phyloP scores from a whole-genome alignment of 805 yeast genomes.

The Saccharomycopsis fermentans region DNA sequence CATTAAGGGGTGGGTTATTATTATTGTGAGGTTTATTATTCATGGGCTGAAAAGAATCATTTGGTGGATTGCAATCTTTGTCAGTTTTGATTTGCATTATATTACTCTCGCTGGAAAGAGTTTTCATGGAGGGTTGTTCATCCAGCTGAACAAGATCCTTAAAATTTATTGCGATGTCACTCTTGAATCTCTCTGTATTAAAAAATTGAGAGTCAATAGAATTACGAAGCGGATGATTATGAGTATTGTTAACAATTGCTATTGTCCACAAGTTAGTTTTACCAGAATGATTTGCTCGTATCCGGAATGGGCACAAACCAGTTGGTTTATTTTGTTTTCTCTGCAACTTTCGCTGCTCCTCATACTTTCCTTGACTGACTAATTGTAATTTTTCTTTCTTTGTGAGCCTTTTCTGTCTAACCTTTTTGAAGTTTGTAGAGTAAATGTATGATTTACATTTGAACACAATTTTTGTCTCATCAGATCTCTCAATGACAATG shows the following conservation, averaged over 20 bases:
- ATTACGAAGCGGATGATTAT: conserved; percentile 39
- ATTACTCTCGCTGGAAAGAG: neutral
- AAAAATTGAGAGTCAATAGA: conserved; percentile 7
- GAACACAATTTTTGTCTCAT: conserved; percentile 25
- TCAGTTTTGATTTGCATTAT: neutral
- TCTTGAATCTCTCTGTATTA: conserved; percentile 12
- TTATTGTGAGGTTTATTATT: neutral
- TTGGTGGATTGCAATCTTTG: neutral
- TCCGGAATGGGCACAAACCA: conserved; percentile 46
- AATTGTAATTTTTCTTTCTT: conserved; percentile 19
- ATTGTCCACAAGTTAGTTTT: conserved; percentile 47
- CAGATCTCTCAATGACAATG: conserved; percentile 27
- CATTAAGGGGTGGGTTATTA: neutral
- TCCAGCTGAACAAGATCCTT: conserved; percentile 1
- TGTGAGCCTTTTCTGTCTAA: conserved; percentile 16
- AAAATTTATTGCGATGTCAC: conserved; percentile 13
- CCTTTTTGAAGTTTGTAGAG: conserved; percentile 14
- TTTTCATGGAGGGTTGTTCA: neutral
- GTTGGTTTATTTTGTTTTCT: neutral
- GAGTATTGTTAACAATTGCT: conserved; percentile 49
- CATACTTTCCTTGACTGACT: conserved; percentile 20
- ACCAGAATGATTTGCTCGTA: conserved; percentile 51
- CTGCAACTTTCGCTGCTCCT: conserved; percentile 10
- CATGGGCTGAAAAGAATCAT: neutral
- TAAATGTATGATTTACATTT: conserved; percentile 23